Base-by-base conservation (phyloP, 1,284 basidiomycete species). In the Heterobasidion annosum region DNA sequence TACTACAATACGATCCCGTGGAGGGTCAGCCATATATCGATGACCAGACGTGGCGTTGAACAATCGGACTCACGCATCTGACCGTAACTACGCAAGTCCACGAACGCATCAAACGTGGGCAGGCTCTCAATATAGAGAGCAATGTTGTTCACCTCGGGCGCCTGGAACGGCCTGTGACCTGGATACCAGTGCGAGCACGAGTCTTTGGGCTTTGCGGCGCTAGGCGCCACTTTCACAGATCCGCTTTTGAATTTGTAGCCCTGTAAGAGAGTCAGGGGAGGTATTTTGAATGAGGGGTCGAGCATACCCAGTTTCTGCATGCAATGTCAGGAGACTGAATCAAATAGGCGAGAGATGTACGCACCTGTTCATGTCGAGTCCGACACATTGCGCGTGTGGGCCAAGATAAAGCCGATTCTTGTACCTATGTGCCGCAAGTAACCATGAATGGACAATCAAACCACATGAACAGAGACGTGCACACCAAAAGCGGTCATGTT, bases 21-120 rank as follows among this genome's bases (percentile, higher is more conserved):
- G 32, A 51, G 32, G 8, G 18, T 48, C 8, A 42, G 42, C 49
- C 15, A 32, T 51, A 52, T 18, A 43, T 12, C 50, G 48, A 34
- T 54, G 40, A 43, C 15, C 43, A 40, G 43, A 34, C 12, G 42
- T 34, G 8, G 16, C 7, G 5, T n/a, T 3, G 37, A 37, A 25
- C 25, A 3, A 25, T 4, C 4, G 25, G 3, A 76, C 84, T 58
- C 62, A 91, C 89, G 66, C 74, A 91, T 83, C 67, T 95, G 91
- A 0, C 91, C 91, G 64, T 93, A 94, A 61, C 81, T 86, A 60
- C 93, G 78, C 55, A 94, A 65, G 67, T 93, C 91, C 19, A 94
- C 58, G 63, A 88, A 93, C 1, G 74, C 78, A 8, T 76, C 68
- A 16, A 83, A 65, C 56, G 77, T 70, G 16, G 77, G 74, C 19